Evolutionary conservation across 495 filamentous ascomycete species (phyloP).

Genomic region (Lophiotrema nucula): DNA sequence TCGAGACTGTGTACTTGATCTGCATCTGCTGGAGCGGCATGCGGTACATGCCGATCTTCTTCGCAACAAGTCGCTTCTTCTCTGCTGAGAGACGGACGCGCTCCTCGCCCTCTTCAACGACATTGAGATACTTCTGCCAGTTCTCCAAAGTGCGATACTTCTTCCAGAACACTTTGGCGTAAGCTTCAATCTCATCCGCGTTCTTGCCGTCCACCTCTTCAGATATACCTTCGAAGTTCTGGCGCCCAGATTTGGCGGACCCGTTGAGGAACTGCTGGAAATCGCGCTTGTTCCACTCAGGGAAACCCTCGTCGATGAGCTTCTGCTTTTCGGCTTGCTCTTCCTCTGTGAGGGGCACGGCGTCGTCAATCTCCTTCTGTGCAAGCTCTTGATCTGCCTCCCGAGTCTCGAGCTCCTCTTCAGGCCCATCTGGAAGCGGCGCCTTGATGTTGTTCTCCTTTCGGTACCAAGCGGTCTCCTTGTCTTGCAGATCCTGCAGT

Average conservation of each 20-base stretch:
- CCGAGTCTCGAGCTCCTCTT: slow-evolving; percentile 77
- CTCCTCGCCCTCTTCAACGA: slow-evolving; percentile 90
- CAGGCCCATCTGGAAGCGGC: slow-evolving; percentile 76
- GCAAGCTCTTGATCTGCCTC: slow-evolving; percentile 85
- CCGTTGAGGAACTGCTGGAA: slow-evolving; percentile 98
- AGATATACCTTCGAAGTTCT: slow-evolving; percentile 77
- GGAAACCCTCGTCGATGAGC: slow-evolving; percentile 83
- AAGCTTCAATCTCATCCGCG: slow-evolving; percentile 77
- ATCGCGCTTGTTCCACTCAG: slow-evolving; percentile 91
- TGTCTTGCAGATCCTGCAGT: slow-evolving; percentile 85
- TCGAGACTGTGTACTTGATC: slow-evolving; percentile 97
- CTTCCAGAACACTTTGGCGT: slow-evolving; percentile 93
- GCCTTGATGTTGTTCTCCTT: slow-evolving; percentile 95
- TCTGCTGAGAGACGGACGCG: slow-evolving; percentile 83
- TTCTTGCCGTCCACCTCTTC: slow-evolving; percentile 90
- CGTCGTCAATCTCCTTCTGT: slow-evolving; percentile 89
- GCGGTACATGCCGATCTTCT: slow-evolving; percentile 93
- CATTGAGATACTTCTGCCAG: slow-evolving; percentile 78
- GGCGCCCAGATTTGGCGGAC: slow-evolving; percentile 85
- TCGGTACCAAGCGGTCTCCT: slow-evolving; percentile 92
- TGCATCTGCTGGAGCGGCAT: slow-evolving; percentile 96
- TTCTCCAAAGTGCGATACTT: slow-evolving; percentile 84
- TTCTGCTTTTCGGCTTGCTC: slow-evolving; percentile 79
- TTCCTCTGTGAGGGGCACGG: slow-evolving; percentile 82
- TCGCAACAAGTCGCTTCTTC: slow-evolving; percentile 88